These are phyloP conservation scores for Juncus effusus DNA, from an alignment of 176 grass and related monocot species.

Conservation along the genomic window DNA sequence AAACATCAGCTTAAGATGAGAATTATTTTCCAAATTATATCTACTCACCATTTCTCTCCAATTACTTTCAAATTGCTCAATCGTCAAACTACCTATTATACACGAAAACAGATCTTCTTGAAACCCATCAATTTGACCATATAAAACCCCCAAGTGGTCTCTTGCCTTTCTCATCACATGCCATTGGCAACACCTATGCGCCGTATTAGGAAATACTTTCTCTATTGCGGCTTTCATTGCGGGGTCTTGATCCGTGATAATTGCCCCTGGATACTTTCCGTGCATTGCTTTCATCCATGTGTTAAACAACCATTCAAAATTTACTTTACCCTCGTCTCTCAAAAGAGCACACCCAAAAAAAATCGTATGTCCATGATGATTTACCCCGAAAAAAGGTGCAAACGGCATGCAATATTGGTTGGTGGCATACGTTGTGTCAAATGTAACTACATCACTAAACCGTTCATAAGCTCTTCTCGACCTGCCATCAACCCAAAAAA, in stretches of 20 bases:
- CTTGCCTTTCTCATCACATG: slow-evolving; percentile 5
- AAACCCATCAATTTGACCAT: neutral
- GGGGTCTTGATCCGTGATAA: neutral
- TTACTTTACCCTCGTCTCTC: too few species aligned
- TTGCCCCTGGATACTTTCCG: neutral
- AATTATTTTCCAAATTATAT: too few species aligned
- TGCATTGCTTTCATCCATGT: slow-evolving; percentile 11
- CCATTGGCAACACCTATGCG: too few species aligned
- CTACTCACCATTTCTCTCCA: too few species aligned
- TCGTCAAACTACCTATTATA: neutral
- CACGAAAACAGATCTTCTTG: neutral
- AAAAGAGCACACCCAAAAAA: too few species aligned
- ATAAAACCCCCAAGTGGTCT: neutral
- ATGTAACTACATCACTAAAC: slow-evolving; percentile 12
- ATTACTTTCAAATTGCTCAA: too few species aligned
- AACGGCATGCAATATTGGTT: neutral
- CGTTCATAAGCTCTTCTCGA: too few species aligned
- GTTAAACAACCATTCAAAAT: neutral
- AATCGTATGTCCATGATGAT: too few species aligned
- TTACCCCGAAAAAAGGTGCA: too few species aligned
- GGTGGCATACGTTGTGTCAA: neutral
- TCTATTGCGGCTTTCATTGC: too few species aligned
- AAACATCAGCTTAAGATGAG: neutral
- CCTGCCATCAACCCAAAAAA: neutral
- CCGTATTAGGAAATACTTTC: too few species aligned